Evolutionary conservation across 805 yeast genomes (phyloP).

Genomic region (Lachancea sp.): DNA sequence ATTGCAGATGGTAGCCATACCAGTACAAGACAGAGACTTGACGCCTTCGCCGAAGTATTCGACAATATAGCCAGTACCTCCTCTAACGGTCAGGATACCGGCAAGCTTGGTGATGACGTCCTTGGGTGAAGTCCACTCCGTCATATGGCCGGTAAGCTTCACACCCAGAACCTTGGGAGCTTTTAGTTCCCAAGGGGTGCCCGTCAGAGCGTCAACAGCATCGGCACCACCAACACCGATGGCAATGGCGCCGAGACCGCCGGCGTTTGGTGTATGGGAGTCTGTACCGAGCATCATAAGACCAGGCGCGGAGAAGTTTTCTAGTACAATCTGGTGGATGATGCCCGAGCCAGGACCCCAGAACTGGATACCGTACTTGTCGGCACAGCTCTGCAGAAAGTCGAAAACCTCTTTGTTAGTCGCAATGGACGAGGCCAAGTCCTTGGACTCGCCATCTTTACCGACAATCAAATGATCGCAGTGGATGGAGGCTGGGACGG

Average conservation of each 20-base stretch:
- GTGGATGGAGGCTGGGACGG: constrained; percentile 93
- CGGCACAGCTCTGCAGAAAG: constrained; percentile 87
- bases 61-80: constrained; percentile 95
- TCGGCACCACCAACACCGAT: constrained; percentile 99
- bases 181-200: constrained; percentile 97
- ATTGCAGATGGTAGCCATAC: constrained; percentile 99
- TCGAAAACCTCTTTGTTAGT: constrained; percentile 94
- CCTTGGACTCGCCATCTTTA: constrained; percentile 82
- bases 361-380: constrained; percentile 92
- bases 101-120: constrained; percentile 92
- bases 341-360: constrained; percentile 99
- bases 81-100: constrained; percentile 88
- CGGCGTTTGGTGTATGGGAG: constrained; percentile 98
- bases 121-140: constrained; percentile 96
- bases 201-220: constrained; percentile 96
- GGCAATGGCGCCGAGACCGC: constrained; percentile 97
- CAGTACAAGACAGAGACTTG: constrained; percentile 82
- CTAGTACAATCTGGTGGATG: constrained; percentile 95
- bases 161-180: constrained; percentile 96
- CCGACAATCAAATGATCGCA: constrained; percentile 98
- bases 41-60: constrained; percentile 98
- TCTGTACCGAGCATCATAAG: constrained; percentile 96
- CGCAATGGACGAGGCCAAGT: constrained; percentile 71
- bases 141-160: constrained; percentile 79
- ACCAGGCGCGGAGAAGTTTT: constrained; percentile 96